Percentiles rank a stretch among this genome's conserved stretches.
phyloP scores from a whole-genome alignment of 2,329 filamentous ascomycete species.

The Phialemoniopsis sp. region DNA sequence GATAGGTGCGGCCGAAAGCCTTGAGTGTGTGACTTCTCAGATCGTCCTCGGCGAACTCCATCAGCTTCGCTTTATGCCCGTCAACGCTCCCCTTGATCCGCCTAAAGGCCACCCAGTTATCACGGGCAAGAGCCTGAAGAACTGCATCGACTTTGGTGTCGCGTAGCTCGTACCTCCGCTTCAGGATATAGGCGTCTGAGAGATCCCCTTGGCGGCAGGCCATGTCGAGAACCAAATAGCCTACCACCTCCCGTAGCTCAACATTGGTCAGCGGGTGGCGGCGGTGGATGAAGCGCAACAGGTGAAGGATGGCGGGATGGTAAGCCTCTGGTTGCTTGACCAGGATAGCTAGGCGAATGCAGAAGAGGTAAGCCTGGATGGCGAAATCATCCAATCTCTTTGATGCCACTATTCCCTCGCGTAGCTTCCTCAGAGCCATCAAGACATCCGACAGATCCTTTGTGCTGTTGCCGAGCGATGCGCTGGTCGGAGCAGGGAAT shows the following conservation, averaged over 20 bases:
- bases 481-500: conserved; percentile 9
- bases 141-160: conserved; percentile 67
- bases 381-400: conserved; percentile 76
- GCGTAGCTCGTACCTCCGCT: conserved; percentile 54
- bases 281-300: conserved; percentile 69
- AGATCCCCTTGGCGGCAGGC: conserved; percentile 80
- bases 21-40: conserved; percentile 76
- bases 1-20: conserved; percentile 78
- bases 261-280: conserved; percentile 62
- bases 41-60: conserved; percentile 76
- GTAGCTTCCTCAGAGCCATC: conserved; percentile 82
- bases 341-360: conserved; percentile 78
- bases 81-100: conserved; percentile 68
- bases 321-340: conserved; percentile 84
- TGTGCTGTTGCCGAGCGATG: conserved; percentile 32
- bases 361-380: conserved; percentile 87
- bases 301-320: conserved; percentile 77
- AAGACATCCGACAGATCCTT: conserved; percentile 71
- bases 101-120: conserved; percentile 81
- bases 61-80: conserved; percentile 72
- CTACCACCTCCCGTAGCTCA: conserved; percentile 74
- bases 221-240: conserved; percentile 81
- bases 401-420: conserved; percentile 82
- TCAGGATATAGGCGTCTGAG: conserved; percentile 66
- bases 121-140: conserved; percentile 67